phyloP scores from a whole-genome alignment of 179 eudicot genomes.

The Vitellaria paradoxa region DNA sequence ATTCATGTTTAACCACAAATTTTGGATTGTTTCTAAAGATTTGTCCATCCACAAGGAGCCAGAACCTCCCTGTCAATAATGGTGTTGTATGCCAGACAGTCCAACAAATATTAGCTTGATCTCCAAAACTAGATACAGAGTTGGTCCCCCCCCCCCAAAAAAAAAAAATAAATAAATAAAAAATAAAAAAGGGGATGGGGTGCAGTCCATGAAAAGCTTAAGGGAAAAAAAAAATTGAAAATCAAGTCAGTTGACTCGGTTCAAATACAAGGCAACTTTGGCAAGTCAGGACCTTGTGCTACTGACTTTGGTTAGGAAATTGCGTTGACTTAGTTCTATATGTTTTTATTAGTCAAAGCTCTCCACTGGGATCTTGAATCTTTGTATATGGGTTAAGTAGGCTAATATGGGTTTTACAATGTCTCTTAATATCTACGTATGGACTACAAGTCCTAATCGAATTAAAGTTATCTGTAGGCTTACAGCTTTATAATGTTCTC shows the following conservation, averaged over 20 bases:
- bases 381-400: not conserved
- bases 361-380: not conserved
- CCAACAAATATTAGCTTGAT: not conserved
- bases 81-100: not conserved
- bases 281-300: not conserved
- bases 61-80: not conserved
- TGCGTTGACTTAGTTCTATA: not conserved
- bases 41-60: slow-evolving; percentile 1
- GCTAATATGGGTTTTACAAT: not conserved
- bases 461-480: not conserved
- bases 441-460: not conserved
- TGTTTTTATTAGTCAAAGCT: not conserved
- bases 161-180: too few species aligned
- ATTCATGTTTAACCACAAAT: not conserved
- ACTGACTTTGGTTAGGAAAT: not conserved
- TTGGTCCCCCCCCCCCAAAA: too few species aligned
- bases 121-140: not conserved
- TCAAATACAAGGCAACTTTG: not conserved
- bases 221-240: not conserved
- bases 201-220: not conserved
- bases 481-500: not conserved
- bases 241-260: not conserved
- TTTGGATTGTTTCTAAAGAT: not conserved
- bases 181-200: not conserved
- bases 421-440: not conserved